Evolutionary conservation across 2,329 filamentous ascomycete genomes (phyloP).

Genomic region (Cordyceps javanica): DNA sequence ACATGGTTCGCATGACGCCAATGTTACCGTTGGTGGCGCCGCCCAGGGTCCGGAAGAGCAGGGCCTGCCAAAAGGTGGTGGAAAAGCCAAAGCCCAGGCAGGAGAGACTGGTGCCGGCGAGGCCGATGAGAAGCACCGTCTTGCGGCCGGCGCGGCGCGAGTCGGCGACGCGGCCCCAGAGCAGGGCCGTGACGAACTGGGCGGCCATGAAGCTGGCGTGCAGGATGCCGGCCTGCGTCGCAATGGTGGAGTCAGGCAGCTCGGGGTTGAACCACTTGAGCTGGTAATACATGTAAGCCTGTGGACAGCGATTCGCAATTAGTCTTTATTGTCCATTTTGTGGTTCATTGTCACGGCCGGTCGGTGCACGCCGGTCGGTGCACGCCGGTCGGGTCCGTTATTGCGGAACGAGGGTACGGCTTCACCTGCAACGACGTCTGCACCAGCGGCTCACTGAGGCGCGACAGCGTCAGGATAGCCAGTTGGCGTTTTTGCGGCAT

Average conservation of each 20-base stretch:
- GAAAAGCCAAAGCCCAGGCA: slow-evolving; percentile 58
- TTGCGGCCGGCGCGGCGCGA: slow-evolving; percentile 64
- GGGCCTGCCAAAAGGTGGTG: slow-evolving; percentile 61
- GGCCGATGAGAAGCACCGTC: slow-evolving; percentile 68
- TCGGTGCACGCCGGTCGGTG: background rate
- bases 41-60: slow-evolving; percentile 61
- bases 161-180: slow-evolving; percentile 71
- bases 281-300: slow-evolving; percentile 83
- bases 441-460: slow-evolving; percentile 75
- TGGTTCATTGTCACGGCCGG: background rate
- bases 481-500: slow-evolving; percentile 74
- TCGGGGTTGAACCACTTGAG: slow-evolving; percentile 65
- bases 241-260: slow-evolving; percentile 57
- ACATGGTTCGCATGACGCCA: slow-evolving; percentile 70
- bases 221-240: slow-evolving; percentile 70
- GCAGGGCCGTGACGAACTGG: slow-evolving; percentile 75
- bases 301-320: too few relatives aligned
- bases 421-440: slow-evolving; percentile 61
- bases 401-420: background rate
- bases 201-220: slow-evolving; percentile 74
- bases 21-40: slow-evolving; percentile 69
- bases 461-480: slow-evolving; percentile 67
- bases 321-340: background rate
- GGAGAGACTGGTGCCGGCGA: slow-evolving; percentile 54
- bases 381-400: background rate